Evolutionary conservation across 2,329 filamentous ascomycete species (phyloP).

Genomic region (Aspergillus sp.): DNA sequence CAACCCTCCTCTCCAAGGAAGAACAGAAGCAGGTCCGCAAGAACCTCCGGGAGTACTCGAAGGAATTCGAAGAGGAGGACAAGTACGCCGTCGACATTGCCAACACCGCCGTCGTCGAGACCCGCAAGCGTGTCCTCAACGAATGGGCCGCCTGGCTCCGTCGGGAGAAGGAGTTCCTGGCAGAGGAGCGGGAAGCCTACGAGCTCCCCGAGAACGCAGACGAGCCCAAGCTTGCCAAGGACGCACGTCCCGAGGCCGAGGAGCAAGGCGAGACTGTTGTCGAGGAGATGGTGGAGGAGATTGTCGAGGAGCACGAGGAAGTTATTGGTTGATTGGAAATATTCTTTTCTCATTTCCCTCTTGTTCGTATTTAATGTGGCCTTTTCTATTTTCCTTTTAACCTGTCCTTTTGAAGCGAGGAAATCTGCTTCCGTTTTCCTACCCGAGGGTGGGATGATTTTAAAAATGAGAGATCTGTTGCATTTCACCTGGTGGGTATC

Average conservation of each 20-base stretch:
- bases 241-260: conserved; percentile 50
- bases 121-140: conserved; percentile 69
- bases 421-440: conserved; percentile 8
- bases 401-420: conserved; percentile 17
- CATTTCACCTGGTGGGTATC: conserved; percentile 14
- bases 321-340: conserved; percentile 42
- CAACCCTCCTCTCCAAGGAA: conserved; percentile 88
- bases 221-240: conserved; percentile 47
- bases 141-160: conserved; percentile 87
- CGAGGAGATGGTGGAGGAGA: conserved; percentile 84
- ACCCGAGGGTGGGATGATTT: conserved; percentile 9
- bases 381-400: conserved; percentile 21
- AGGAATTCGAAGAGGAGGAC: conserved; percentile 92
- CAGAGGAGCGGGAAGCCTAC: conserved; percentile 61
- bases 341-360: conserved; percentile 19
- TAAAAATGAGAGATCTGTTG: conserved; percentile 23
- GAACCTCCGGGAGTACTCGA: conserved; percentile 95
- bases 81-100: conserved; percentile 87
- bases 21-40: conserved; percentile 98
- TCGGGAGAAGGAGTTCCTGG: conserved; percentile 62
- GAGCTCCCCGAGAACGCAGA: conserved; percentile 62
- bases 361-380: conserved; percentile 6
- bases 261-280: conserved; percentile 69
- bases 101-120: conserved; percentile 88
- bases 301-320: conserved; percentile 76